Evolutionary conservation across 768 basidiomycete genomes (phyloP).

Genomic region (Calocera viscosa): DNA sequence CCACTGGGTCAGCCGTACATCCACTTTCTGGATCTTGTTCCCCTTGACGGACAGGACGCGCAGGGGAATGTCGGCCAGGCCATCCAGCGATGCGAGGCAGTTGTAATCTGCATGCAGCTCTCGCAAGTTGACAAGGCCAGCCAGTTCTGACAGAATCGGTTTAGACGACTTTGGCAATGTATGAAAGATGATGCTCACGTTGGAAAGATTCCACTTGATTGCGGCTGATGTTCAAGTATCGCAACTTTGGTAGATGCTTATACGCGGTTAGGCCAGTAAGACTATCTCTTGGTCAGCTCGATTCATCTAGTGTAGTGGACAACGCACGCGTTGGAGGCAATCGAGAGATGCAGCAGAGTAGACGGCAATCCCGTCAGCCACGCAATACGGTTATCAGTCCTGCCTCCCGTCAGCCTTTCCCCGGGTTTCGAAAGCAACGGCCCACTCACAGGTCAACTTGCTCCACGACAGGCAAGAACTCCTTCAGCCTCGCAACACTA

Average conservation of each 20-base stretch:
- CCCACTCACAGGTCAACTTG: slow-evolving; percentile 53
- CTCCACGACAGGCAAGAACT: slow-evolving; percentile 77
- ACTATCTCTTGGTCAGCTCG: slow-evolving; percentile 32
- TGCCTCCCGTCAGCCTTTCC: not conserved
- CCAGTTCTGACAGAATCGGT: slow-evolving; percentile 46
- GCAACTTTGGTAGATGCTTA: slow-evolving; percentile 71
- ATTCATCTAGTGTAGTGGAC: not conserved
- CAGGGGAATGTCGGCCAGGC: slow-evolving; percentile 49
- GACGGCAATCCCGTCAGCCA: not conserved
- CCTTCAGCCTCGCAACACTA: slow-evolving; percentile 72
- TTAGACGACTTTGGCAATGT: slow-evolving; percentile 4
- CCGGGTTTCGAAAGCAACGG: not conserved
- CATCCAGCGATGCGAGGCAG: slow-evolving; percentile 56
- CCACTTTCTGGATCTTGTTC: slow-evolving; percentile 52
- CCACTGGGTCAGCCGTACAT: slow-evolving; percentile 57
- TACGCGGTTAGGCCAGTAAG: slow-evolving; percentile 81
- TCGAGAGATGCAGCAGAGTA: slow-evolving; percentile 61
- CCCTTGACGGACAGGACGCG: slow-evolving; percentile 65
- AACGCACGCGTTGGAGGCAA: slow-evolving; percentile 59
- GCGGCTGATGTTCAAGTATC: slow-evolving; percentile 77
- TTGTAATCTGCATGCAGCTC: slow-evolving; percentile 88
- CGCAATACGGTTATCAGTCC: not conserved
- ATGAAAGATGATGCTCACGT: slow-evolving; percentile 42
- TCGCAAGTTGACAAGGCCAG: slow-evolving; percentile 69
- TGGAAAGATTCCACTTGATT: slow-evolving; percentile 80